These are phyloP conservation scores for Mycena floridula DNA, from an alignment of 768 basidiomycete genomes.

Conservation along the genomic window DNA sequence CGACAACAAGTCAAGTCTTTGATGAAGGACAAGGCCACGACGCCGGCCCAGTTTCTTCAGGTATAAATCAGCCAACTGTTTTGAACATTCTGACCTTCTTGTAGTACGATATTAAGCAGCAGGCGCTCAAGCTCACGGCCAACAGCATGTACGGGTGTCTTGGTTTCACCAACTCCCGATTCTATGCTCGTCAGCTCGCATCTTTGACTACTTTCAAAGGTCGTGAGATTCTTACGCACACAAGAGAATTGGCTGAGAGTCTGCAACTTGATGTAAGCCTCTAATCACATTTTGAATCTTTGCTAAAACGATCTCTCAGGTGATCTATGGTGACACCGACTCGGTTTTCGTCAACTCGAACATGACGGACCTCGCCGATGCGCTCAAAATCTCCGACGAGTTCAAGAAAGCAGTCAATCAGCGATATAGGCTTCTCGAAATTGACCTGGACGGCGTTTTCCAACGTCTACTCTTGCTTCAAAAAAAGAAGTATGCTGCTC, in stretches of 20 bases:
- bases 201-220: conserved; percentile 97
- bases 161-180: conserved; percentile 94
- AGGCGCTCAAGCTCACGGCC: conserved; percentile 94
- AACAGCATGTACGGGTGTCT: conserved; percentile 99
- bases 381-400: conserved; percentile 82
- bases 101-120: conserved; percentile 95
- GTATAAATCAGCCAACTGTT: conserved; percentile 27
- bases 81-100: neutral
- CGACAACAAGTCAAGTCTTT: conserved; percentile 86
- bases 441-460: conserved; percentile 93
- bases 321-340: conserved; percentile 98
- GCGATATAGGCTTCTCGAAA: conserved; percentile 90
- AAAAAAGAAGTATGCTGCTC: conserved; percentile 98
- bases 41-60: conserved; percentile 76
- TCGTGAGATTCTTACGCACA: conserved; percentile 92
- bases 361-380: conserved; percentile 80
- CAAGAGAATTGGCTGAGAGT: conserved; percentile 87
- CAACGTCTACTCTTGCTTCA: conserved; percentile 87
- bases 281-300: neutral
- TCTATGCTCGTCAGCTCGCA: conserved; percentile 95
- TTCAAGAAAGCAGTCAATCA: conserved; percentile 98
- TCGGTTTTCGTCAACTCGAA: conserved; percentile 98
- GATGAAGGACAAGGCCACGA: conserved; percentile 83
- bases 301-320: conserved; percentile 41
- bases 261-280: conserved; percentile 77